Conservation (phyloP, 352 stramenopile genomes). For the Blastocystis sp. region DNA sequence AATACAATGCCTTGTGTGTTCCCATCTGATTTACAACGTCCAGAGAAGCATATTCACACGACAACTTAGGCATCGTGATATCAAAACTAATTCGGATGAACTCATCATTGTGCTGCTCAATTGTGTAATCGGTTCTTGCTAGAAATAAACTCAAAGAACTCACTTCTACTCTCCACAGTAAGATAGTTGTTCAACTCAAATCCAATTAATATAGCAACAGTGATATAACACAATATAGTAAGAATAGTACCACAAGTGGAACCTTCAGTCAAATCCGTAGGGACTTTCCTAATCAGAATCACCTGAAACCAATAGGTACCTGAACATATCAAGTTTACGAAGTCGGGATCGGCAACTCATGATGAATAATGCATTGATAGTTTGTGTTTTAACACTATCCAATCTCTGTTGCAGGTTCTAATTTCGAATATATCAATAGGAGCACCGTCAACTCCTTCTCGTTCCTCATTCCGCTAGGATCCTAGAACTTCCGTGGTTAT, state of each 20-base stretch:
- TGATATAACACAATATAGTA: slow-evolving; percentile 33
- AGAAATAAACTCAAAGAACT: not conserved
- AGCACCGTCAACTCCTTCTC: not conserved
- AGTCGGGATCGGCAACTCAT: not conserved
- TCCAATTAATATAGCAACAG: not conserved
- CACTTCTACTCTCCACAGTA: not conserved
- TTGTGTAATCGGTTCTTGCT: slow-evolving; percentile 43
- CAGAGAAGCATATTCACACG: slow-evolving; percentile 35
- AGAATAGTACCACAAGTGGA: slow-evolving; percentile 48
- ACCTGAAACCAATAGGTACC: not conserved
- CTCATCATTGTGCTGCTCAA: slow-evolving; percentile 52
- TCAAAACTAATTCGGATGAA: slow-evolving; percentile 55
- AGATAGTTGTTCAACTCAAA: slow-evolving; percentile 51
- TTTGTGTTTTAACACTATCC: not conserved
- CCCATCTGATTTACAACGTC: slow-evolving; percentile 60
- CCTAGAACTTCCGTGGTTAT: not conserved
- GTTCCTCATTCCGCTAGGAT: not conserved
- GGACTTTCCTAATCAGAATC: slow-evolving; percentile 13
- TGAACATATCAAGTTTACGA: slow-evolving; percentile 55
- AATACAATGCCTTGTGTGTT: slow-evolving; percentile 7
- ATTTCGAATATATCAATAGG: not conserved
- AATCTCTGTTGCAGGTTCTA: not conserved
- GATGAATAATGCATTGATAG: not conserved
- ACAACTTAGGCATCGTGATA: slow-evolving; percentile 46
- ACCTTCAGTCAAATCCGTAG: slow-evolving; percentile 37